These are phyloP conservation scores for Candida alai DNA, from an alignment of 805 yeast genomes.

Conservation along the genomic window DNA sequence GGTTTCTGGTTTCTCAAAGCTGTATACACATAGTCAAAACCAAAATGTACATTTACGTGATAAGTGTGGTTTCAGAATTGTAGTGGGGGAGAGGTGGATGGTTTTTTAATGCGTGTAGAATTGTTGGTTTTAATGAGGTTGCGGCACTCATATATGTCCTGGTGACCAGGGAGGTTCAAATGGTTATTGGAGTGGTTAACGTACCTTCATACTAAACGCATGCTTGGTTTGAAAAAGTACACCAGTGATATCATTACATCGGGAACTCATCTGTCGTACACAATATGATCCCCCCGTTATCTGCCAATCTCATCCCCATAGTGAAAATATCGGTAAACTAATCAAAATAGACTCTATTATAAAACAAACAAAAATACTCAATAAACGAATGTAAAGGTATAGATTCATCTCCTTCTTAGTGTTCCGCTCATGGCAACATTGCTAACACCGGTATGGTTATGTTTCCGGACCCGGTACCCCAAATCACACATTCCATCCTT, in stretches of 20 bases:
- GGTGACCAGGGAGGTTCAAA: no score
- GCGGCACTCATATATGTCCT: no score
- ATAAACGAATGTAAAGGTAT: not conserved
- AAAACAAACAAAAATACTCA: not conserved
- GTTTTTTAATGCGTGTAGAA: no score
- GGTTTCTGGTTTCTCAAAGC: constrained; percentile 2
- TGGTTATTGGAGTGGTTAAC: no score
- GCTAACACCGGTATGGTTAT: constrained; percentile 39
- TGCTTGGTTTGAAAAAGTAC: no score
- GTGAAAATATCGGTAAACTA: no score
- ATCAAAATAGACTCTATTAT: not conserved
- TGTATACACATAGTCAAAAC: not conserved
- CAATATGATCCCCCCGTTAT: no score
- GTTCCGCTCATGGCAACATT: constrained; percentile 28
- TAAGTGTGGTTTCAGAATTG: not conserved
- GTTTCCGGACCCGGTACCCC: constrained; percentile 40
- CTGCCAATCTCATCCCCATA: no score
- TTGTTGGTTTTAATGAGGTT: no score
- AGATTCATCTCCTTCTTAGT: constrained; percentile 16
- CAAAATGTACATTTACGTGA: constrained; percentile 6
- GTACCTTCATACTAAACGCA: no score
- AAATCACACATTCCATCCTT: constrained; percentile 35
- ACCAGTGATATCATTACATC: no score
- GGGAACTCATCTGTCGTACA: no score
- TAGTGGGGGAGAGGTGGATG: not conserved